Percentiles rank a stretch among this genome's conserved stretches.
These are phyloP conservation scores for Aspergillus spinulosporus DNA, from an alignment of 2,329 filamentous ascomycete species.

Conservation along the genomic window DNA sequence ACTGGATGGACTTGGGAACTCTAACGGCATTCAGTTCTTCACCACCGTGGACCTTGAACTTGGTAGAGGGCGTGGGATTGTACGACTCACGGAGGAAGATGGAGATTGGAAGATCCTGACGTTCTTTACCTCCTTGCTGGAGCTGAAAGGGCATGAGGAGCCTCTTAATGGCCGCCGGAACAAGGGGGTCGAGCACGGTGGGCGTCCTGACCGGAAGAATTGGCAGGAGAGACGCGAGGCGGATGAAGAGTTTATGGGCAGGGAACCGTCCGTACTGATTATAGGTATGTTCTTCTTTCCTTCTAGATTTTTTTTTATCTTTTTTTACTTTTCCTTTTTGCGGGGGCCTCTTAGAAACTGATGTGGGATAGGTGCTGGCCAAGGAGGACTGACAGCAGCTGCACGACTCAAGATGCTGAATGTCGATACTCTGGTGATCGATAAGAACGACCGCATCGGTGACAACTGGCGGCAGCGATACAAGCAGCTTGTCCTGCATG, in stretches of 20 bases:
- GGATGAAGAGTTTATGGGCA: slow-evolving; percentile 52
- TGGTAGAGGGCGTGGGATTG: slow-evolving; percentile 59
- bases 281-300: slow-evolving; percentile 45
- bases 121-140: slow-evolving; percentile 60
- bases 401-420: slow-evolving; percentile 62
- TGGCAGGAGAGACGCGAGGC: slow-evolving; percentile 58
- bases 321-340: too few species aligned
- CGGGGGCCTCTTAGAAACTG: background rate
- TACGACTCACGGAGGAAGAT: slow-evolving; percentile 49
- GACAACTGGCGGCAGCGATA: slow-evolving; percentile 67
- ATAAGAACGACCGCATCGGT: slow-evolving; percentile 58
- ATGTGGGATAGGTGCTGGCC: slow-evolving; percentile 48
- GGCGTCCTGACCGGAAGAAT: slow-evolving; percentile 55
- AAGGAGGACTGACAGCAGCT: slow-evolving; percentile 59
- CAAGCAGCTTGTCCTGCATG: slow-evolving; percentile 66
- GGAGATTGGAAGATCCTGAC: slow-evolving; percentile 63
- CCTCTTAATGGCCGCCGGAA: slow-evolving; percentile 49
- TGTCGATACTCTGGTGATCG: slow-evolving; percentile 58
- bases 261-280: slow-evolving; percentile 60
- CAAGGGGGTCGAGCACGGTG: slow-evolving; percentile 59
- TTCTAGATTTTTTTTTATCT: too few species aligned
- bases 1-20: slow-evolving; percentile 53
- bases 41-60: slow-evolving; percentile 55
- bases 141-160: slow-evolving; percentile 59
- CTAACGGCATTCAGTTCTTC: slow-evolving; percentile 59